These are phyloP conservation scores for Colletotrichum ledebouriae DNA, from an alignment of 2,329 filamentous ascomycete genomes.

Conservation along the genomic window DNA sequence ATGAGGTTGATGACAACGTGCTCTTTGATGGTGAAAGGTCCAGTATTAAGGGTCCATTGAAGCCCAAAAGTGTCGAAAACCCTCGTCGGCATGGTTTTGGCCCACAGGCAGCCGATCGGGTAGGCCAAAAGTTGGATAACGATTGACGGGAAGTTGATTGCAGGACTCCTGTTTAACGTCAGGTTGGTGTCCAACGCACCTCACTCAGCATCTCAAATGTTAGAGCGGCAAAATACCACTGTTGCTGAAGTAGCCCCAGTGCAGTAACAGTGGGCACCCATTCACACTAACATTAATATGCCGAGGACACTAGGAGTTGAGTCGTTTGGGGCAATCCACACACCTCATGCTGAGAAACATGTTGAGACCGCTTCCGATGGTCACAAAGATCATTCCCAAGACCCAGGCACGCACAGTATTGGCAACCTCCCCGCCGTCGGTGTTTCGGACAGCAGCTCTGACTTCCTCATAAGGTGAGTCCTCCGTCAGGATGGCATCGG, in stretches of 20 bases:
- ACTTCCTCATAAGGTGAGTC: constrained; percentile 55
- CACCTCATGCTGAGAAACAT: constrained; percentile 41
- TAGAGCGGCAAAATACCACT: too few species aligned
- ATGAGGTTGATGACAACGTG: constrained; percentile 63
- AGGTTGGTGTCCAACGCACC: neutral
- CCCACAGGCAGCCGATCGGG: constrained; percentile 59
- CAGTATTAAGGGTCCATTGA: constrained; percentile 52
- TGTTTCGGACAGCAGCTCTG: constrained; percentile 40
- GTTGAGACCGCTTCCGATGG: constrained; percentile 54
- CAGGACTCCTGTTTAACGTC: constrained; percentile 43
- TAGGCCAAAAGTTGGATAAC: constrained; percentile 59
- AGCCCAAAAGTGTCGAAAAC: constrained; percentile 57
- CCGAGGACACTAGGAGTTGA: too few species aligned
- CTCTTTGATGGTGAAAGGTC: constrained; percentile 62
- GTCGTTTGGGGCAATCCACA: neutral
- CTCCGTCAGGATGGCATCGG: constrained; percentile 51
- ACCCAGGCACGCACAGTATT: constrained; percentile 59
- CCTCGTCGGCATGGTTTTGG: constrained; percentile 56
- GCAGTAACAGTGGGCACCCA: too few species aligned
- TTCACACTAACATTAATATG: too few species aligned
- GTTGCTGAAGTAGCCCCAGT: too few species aligned
- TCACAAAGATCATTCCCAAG: constrained; percentile 59
- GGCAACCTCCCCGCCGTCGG: constrained; percentile 43
- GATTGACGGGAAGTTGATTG: constrained; percentile 50
- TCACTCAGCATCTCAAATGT: too few species aligned